Evolutionary conservation across 441 rosid genomes (phyloP).

Genomic region (Syzygium malaccense): DNA sequence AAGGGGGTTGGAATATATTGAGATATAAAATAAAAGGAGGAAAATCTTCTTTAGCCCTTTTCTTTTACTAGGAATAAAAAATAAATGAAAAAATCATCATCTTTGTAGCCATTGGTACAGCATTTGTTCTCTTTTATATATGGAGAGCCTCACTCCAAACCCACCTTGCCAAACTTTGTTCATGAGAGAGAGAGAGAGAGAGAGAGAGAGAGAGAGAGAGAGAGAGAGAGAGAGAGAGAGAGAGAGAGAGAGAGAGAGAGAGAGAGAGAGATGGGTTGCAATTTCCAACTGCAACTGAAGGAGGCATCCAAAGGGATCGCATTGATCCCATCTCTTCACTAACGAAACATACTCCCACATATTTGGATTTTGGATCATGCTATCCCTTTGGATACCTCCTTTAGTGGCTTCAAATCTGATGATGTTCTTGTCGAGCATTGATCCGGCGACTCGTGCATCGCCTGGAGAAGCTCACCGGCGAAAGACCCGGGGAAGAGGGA

Average conservation of each 20-base stretch:
- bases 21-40: constrained; percentile 1
- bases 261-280: background rate
- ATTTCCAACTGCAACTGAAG: constrained; percentile 46
- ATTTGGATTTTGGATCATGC: constrained; percentile 68
- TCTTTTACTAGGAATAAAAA: background rate
- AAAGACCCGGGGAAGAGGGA: background rate
- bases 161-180: constrained; percentile 16
- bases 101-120: constrained; percentile 17
- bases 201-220: background rate
- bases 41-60: background rate
- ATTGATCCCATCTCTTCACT: background rate
- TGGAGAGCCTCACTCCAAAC: constrained; percentile 17
- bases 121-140: constrained; percentile 45
- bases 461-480: too few species aligned
- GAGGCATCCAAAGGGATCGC: constrained; percentile 18
- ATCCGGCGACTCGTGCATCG: background rate
- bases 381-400: constrained; percentile 98
- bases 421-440: background rate
- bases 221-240: background rate
- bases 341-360: background rate
- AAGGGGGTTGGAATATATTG: background rate
- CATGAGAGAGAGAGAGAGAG: background rate
- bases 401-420: constrained; percentile 39
- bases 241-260: background rate
- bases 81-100: background rate